Base-by-base conservation (phyloP, 768 basidiomycete species). In the Pholiota molesta region DNA sequence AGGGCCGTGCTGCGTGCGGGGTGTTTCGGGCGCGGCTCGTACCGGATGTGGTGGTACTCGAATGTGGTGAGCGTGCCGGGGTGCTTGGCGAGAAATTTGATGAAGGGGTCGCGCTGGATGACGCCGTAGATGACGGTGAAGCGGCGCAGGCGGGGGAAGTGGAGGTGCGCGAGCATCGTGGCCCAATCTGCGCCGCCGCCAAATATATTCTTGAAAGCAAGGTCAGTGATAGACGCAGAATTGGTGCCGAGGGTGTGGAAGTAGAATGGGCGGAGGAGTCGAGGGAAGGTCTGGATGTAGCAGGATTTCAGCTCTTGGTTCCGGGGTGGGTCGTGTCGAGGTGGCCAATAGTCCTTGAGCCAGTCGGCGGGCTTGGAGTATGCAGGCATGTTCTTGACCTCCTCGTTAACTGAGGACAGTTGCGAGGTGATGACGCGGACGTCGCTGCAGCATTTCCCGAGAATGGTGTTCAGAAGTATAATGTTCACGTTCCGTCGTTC, bases 11-110 rank as follows among this genome's bases (percentile, higher is more conserved):
- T 19, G 0, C 57, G 62, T 9, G 47, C 44, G 6, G 64, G 62
- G 9, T 53, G 39, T 44, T 63, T 65, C 10, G 67, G 62, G 17
- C 23, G 54, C 2, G 67, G 62, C 17, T 66, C 61, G 39, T 66
- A 69, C 19, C 66, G 65, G 31, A 69, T 66, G 28, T 66, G 65
- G 28, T 69, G 65, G 35, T 69, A 66, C 26, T 64, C 52, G 55
- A 69, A 60, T 2, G 55, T 44, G 2, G 49, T 44, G 23, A 69
- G 35, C 1, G 31, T 65, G 14, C 37, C 57, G 31, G 60, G 64
- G 35, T 69, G 68, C 17, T 61, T 59, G 7, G 52, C n/a, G 19
- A 69, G 64, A 45, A 69, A 69, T 35, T 66, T 69, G 33, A 66
- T 52, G 16, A 69, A 52, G 19, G 62, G 62, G 10, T 62, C 56